These are phyloP conservation scores for Suhomyces pyralidae DNA, from an alignment of 805 yeast genomes.

Conservation along the genomic window DNA sequence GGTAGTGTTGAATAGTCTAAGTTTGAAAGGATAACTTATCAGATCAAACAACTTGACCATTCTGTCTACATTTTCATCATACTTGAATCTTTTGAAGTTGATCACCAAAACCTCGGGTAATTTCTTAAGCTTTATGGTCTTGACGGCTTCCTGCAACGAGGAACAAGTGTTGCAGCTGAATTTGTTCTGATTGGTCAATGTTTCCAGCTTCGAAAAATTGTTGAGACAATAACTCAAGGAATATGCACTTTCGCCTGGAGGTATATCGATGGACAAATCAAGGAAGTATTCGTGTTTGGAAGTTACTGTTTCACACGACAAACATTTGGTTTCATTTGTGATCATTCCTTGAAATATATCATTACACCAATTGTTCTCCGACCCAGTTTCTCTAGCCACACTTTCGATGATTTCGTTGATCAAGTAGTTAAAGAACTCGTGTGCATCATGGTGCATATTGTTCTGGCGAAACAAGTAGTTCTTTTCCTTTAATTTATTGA, in stretches of 20 bases:
- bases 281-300: constrained; percentile 81
- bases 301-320: constrained; percentile 81
- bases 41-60: constrained; percentile 85
- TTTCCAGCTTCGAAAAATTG: constrained; percentile 82
- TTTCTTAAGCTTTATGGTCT: constrained; percentile 74
- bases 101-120: constrained; percentile 77
- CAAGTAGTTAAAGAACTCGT: constrained; percentile 87
- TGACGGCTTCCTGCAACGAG: constrained; percentile 90
- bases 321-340: constrained; percentile 84
- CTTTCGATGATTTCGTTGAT: constrained; percentile 67
- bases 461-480: constrained; percentile 83
- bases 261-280: constrained; percentile 83
- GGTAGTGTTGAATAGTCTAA: constrained; percentile 70
- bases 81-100: constrained; percentile 89
- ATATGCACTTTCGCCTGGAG: constrained; percentile 53
- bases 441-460: constrained; percentile 96
- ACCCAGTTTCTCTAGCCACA: constrained; percentile 39
- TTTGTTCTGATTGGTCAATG: constrained; percentile 82
- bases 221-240: constrained; percentile 74
- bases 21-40: constrained; percentile 71
- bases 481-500: constrained; percentile 73
- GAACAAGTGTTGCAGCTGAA: constrained; percentile 90
- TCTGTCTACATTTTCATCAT: constrained; percentile 74
- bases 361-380: constrained; percentile 51
- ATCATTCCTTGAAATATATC: constrained; percentile 79